These are phyloP conservation scores for Debaryomycetaceae sp. DNA, from an alignment of 1,139 yeast genomes.

Conservation along the genomic window DNA sequence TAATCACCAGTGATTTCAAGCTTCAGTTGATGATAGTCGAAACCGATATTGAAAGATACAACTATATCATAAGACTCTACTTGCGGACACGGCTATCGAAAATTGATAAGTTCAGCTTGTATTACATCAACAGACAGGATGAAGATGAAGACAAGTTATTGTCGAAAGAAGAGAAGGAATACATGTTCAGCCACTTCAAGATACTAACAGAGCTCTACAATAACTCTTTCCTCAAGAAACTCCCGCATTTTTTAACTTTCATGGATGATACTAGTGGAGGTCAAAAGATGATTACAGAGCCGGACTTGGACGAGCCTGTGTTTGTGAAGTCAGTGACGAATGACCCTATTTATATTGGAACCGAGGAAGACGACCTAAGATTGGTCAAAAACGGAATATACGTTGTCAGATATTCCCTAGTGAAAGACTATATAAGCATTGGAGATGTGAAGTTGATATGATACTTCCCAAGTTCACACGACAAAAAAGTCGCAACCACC, in stretches of 20 bases:
- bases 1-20: constrained; percentile 61
- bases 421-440: constrained; percentile 34
- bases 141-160: constrained; percentile 30
- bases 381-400: constrained; percentile 67
- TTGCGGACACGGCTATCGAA: constrained; percentile 72
- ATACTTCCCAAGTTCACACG: constrained; percentile 6
- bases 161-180: constrained; percentile 59
- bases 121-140: constrained; percentile 36
- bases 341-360: constrained; percentile 26
- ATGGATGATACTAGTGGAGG: constrained; percentile 79
- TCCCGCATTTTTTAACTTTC: constrained; percentile 67
- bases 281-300: constrained; percentile 73
- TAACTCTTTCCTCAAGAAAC: constrained; percentile 57
- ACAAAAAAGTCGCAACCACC: constrained; percentile 54
- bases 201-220: constrained; percentile 65
- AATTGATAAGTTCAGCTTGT: constrained; percentile 65
- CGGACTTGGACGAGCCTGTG: constrained; percentile 73
- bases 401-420: constrained; percentile 64
- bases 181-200: constrained; percentile 60
- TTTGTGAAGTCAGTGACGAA: constrained; percentile 55
- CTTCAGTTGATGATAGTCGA: constrained; percentile 80
- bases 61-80: constrained; percentile 74
- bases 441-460: constrained; percentile 45
- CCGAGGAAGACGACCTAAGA: constrained; percentile 58
- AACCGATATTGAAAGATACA: constrained; percentile 85